Base-by-base conservation (phyloP, 2,329 filamentous ascomycete species). In the Xylaria multiplex region DNA sequence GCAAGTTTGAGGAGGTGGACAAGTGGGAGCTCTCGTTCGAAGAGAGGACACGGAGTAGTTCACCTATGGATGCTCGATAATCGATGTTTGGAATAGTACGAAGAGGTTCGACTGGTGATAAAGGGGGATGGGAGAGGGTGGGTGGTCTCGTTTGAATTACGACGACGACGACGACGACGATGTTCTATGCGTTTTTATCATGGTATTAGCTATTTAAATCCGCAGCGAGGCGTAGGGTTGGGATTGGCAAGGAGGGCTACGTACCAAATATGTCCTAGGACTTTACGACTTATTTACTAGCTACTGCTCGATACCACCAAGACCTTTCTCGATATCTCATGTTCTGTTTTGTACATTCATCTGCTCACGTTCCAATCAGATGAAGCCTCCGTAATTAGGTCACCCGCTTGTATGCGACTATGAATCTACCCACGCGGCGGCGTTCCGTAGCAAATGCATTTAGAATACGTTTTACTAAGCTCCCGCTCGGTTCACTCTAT, bases 1-100 rank as follows among this genome's bases (percentile, higher is more conserved):
- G 81, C 74, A 91, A 91, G 77, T 91, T 91, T 72, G 83, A 86
- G 75, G 89, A 91, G 77, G 89, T 91, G 46, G 89, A 91, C 75
- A 81, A 84, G 77, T 91, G 88, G 88, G 83, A 89, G 78, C 78
- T 91, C 67, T 87, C 88, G 57, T 91, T 86, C 77, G 89, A 91
- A 79, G 87, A 89, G 70, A 83, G 88, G 55, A 83, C 83, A 24
- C 83, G 85, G 76, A 83, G 82, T 66, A 85, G 83, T 64, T 88
- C 86, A 22, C 85, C 86, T 1, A 77, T 78, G 43, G 81, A 82
- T 70, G 85, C 82, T 48, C 80, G 85, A 64, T 88, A 70, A 79
- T 35, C 19, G 27, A 30, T 19, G 27, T 35, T 46, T 30, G n/a
- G 42, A 14, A 16, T 8, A 37, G 45, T 7, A 30, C 56, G 30